These are phyloP conservation scores for Mortierella sp. DNA, from an alignment of 371 early-diverging fungal species.

Conservation along the genomic window DNA sequence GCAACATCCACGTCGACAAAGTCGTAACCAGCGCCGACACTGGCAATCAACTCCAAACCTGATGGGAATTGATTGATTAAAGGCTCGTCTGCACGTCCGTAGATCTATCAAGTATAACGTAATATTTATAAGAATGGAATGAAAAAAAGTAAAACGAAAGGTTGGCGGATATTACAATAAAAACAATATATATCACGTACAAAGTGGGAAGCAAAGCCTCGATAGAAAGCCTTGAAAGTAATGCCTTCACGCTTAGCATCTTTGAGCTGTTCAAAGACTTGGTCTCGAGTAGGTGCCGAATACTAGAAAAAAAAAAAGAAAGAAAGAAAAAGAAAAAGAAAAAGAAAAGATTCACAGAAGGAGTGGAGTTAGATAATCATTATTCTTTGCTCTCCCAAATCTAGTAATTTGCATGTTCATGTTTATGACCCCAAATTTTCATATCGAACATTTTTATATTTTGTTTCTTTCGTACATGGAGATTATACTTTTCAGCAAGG, in stretches of 20 bases:
- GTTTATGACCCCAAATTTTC: not conserved
- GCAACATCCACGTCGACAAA: constrained; percentile 50
- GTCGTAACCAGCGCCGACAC: constrained; percentile 55
- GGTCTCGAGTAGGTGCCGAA: constrained; percentile 35
- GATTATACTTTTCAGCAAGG: constrained; percentile 46
- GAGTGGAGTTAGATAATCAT: not conserved
- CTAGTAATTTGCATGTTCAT: not conserved
- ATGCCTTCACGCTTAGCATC: constrained; percentile 37
- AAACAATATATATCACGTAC: constrained; percentile 13
- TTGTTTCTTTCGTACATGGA: constrained; percentile 43
- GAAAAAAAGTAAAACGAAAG: not conserved
- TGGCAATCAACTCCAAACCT: constrained; percentile 36
- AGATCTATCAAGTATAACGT: constrained; percentile 18
- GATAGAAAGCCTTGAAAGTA: constrained; percentile 43
- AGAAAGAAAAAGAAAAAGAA: no score
- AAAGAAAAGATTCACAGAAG: no score
- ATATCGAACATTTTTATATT: not conserved
- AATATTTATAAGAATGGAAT: not conserved
- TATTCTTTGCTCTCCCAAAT: not conserved
- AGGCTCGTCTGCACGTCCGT: constrained; percentile 37
- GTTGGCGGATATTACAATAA: no score
- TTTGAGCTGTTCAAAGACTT: constrained; percentile 35
- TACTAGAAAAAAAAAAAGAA: constrained; percentile 20
- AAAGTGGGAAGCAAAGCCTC: constrained; percentile 53
- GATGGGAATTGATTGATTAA: constrained; percentile 22